Evolutionary conservation across 2,329 filamentous ascomycete genomes (phyloP).

Genomic region (Mollisiaceae sp.): DNA sequence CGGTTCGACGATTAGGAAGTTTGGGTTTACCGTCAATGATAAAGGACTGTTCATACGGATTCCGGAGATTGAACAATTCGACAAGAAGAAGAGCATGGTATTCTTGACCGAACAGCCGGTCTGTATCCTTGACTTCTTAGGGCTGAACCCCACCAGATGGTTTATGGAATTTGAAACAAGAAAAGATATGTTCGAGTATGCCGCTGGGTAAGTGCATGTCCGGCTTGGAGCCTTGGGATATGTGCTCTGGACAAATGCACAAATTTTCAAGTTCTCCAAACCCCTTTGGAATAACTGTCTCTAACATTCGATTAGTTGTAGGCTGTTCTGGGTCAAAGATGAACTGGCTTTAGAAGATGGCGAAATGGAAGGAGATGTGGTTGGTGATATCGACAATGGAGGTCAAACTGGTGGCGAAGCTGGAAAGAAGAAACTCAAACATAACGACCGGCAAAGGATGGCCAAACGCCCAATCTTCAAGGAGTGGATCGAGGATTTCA

Average conservation of each 20-base stretch:
- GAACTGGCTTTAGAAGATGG: constrained; percentile 39
- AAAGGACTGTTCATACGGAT: constrained; percentile 68
- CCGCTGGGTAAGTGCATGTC: constrained; percentile 41
- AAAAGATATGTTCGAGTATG: constrained; percentile 67
- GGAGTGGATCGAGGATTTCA: constrained; percentile 66
- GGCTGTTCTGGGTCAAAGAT: constrained; percentile 58
- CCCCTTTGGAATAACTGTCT: neutral
- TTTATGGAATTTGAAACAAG: constrained; percentile 58
- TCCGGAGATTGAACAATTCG: constrained; percentile 65
- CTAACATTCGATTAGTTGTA: constrained; percentile 46
- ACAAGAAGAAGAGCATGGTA: constrained; percentile 61
- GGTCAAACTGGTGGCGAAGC: constrained; percentile 42
- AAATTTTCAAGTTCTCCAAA: neutral
- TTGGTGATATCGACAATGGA: constrained; percentile 24
- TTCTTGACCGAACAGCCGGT: constrained; percentile 63
- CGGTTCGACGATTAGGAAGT: constrained; percentile 64
- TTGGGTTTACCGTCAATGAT: constrained; percentile 71
- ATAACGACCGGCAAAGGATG: constrained; percentile 63
- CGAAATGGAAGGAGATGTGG: constrained; percentile 21
- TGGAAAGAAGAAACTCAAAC: constrained; percentile 48
- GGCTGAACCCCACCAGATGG: constrained; percentile 58
- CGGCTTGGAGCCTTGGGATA: neutral
- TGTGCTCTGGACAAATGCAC: neutral
- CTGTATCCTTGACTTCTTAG: constrained; percentile 66
- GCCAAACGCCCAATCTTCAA: constrained; percentile 60